These are phyloP conservation scores for Ogataea sp. DNA, from an alignment of 805 yeast genomes.

Conservation along the genomic window DNA sequence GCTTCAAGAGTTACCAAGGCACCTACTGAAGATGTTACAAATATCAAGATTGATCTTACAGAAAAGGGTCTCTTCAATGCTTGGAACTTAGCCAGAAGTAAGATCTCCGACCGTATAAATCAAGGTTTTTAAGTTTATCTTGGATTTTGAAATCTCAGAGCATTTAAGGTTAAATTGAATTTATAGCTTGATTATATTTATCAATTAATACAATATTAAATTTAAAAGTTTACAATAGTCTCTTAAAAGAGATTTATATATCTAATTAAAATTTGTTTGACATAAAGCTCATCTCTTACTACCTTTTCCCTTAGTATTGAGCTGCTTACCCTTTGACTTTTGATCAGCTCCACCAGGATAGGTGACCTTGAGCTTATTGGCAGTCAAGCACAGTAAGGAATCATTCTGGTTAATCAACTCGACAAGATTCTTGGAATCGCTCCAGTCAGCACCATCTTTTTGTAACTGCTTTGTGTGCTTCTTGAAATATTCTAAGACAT, in stretches of 20 bases:
- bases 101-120: conserved; percentile 33
- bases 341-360: conserved; percentile 40
- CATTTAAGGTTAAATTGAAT: not conserved
- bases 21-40: conserved; percentile 59
- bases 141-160: no score
- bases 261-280: no score
- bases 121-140: conserved; percentile 24
- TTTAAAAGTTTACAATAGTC: no score
- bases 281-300: conserved; percentile 15
- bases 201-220: no score
- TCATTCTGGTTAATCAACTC: conserved; percentile 56
- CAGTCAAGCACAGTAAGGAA: conserved; percentile 57
- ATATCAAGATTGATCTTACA: conserved; percentile 53
- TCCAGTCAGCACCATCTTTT: conserved; percentile 52
- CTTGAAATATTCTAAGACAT: conserved; percentile 51
- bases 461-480: conserved; percentile 20
- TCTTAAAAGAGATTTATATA: no score
- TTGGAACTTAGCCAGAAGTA: conserved; percentile 80
- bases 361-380: conserved; percentile 59
- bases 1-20: conserved; percentile 88
- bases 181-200: no score
- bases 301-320: conserved; percentile 9
- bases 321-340: conserved; percentile 12
- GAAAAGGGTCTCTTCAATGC: conserved; percentile 79
- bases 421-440: conserved; percentile 50